phyloP scores from a whole-genome alignment of 257 asterid genomes.

The Solanum tarapatanum region DNA sequence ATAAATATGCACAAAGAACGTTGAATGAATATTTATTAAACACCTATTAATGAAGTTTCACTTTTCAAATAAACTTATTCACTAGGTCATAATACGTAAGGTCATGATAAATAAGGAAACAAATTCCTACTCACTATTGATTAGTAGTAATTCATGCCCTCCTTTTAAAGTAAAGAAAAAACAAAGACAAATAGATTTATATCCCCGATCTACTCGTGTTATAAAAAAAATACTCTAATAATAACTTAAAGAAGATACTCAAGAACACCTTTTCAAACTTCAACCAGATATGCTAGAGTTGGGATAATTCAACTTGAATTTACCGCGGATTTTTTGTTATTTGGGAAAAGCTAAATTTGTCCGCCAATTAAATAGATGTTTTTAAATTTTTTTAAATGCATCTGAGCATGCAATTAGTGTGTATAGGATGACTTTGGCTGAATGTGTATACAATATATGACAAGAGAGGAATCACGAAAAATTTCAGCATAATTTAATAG shows the following conservation, averaged over 20 bases:
- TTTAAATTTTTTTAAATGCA: neutral
- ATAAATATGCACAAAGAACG: neutral
- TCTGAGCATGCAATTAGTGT: neutral
- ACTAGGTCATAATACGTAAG: neutral
- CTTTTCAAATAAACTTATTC: no score
- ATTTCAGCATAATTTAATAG: neutral
- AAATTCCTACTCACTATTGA: neutral
- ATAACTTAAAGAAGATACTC: no score
- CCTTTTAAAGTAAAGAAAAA: neutral
- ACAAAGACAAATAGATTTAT: accelerated
- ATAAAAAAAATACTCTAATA: neutral
- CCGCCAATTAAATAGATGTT: no score
- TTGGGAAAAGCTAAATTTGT: neutral
- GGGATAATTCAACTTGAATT: neutral
- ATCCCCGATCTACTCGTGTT: no score
- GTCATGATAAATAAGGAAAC: no score
- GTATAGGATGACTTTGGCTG: neutral
- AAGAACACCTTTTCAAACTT: neutral
- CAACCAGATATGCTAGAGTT: no score
- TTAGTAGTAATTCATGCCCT: neutral
- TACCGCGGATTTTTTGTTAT: neutral
- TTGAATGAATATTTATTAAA: neutral
- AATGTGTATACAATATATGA: neutral
- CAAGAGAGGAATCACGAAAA: neutral
- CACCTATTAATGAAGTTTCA: no score